Evolutionary conservation across 805 yeast species (phyloP).

Genomic region (Metschnikowia peoriensis): DNA sequence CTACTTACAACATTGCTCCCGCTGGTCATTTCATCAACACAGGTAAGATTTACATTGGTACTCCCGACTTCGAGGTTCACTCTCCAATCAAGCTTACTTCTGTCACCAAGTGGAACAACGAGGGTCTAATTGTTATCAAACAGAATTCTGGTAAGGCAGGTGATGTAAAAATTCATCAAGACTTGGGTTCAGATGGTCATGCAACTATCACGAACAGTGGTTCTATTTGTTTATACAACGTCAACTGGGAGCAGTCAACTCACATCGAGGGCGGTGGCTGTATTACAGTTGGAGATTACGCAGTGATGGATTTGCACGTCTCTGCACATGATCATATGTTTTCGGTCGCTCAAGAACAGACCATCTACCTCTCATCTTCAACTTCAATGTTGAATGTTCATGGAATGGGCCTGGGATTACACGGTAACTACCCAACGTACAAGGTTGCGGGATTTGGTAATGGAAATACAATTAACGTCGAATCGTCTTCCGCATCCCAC

Average conservation of each 20-base stretch:
- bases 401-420: conserved; percentile 2
- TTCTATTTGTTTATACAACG: conserved; percentile 25
- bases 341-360: neutral
- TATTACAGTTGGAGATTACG: conserved; percentile 7
- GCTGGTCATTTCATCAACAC: conserved; percentile 19
- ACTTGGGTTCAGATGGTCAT: neutral
- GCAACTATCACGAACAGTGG: conserved; percentile 24
- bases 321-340: neutral
- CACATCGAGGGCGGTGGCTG: conserved; percentile 26
- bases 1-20: conserved; percentile 19
- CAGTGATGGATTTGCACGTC: conserved; percentile 3
- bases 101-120: conserved; percentile 5
- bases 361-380: conserved; percentile 6
- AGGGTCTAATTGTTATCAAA: conserved; percentile 8
- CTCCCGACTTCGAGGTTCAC: conserved; percentile 12
- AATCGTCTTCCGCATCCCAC: conserved; percentile 2
- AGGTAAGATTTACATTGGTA: conserved; percentile 25
- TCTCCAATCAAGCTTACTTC: conserved; percentile 5
- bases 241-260: conserved; percentile 22
- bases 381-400: conserved; percentile 1
- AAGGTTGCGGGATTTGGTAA: conserved; percentile 13
- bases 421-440: neutral
- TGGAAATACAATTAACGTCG: conserved; percentile 9
- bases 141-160: neutral
- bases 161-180: neutral